Evolutionary conservation across 2,329 filamentous ascomycete genomes (phyloP).

Genomic region (Penicillium sp.): DNA sequence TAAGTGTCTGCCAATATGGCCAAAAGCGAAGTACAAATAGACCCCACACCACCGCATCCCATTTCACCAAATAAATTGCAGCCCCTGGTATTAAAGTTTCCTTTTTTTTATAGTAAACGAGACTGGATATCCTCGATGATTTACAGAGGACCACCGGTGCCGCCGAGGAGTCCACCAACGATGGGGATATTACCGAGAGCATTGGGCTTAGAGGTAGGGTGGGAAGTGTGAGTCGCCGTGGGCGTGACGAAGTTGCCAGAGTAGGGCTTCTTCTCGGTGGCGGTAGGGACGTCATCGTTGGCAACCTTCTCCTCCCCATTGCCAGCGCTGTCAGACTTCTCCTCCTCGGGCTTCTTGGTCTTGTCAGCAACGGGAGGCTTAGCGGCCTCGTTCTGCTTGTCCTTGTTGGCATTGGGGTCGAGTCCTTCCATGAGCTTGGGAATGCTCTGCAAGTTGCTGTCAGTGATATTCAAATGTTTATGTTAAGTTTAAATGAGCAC

Average conservation of each 20-base stretch:
- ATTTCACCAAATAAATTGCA: neutral
- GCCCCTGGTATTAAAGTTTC: neutral
- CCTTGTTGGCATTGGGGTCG: conserved; percentile 10
- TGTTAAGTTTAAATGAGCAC: neutral
- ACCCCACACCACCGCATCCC: neutral
- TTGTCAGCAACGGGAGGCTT: neutral
- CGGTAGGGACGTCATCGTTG: conserved; percentile 6
- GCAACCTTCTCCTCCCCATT: conserved; percentile 8
- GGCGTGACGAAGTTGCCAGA: conserved; percentile 29
- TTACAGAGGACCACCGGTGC: conserved; percentile 20
- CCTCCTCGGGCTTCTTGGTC: conserved; percentile 1
- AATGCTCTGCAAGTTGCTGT: conserved; percentile 15
- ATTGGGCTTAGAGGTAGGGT: conserved; percentile 22
- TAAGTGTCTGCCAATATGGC: too few species aligned
- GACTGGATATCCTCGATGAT: neutral
- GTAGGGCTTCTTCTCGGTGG: conserved; percentile 20
- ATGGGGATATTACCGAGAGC: conserved; percentile 27
- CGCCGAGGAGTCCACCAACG: conserved; percentile 27
- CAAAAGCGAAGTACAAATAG: too few species aligned
- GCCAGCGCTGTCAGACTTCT: neutral
- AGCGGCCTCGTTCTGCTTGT: conserved; percentile 13
- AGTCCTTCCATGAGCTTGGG: conserved; percentile 23
- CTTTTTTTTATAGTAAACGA: neutral
- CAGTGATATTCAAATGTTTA: neutral
- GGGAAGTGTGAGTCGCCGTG: conserved; percentile 16